phyloP scores from a whole-genome alignment of 768 basidiomycete genomes.

The Coprinopsis sp. region DNA sequence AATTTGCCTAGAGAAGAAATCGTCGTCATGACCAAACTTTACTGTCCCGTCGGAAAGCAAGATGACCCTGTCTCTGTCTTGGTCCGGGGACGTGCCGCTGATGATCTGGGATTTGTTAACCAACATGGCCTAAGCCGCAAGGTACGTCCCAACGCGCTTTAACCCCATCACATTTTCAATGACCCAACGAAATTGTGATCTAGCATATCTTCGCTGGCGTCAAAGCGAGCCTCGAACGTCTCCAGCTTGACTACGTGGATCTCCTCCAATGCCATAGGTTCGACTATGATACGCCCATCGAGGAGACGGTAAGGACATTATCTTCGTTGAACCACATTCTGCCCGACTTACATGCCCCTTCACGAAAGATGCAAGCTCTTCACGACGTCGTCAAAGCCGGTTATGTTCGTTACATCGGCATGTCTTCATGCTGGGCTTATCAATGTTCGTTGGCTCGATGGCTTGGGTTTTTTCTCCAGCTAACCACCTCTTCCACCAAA shows the following conservation, averaged over 20 bases:
- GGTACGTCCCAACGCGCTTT: conserved; percentile 11
- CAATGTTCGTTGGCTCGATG: conserved; percentile 36
- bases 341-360: background rate
- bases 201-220: conserved; percentile 73
- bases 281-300: conserved; percentile 53
- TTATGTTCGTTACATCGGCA: conserved; percentile 57
- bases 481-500: conserved; percentile 12
- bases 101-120: conserved; percentile 50
- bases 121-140: conserved; percentile 41
- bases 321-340: background rate
- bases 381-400: conserved; percentile 66
- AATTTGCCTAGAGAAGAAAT: conserved; percentile 69
- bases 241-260: conserved; percentile 76
- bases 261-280: conserved; percentile 68
- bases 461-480: background rate
- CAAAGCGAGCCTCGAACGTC: conserved; percentile 55
- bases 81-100: conserved; percentile 19
- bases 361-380: conserved; percentile 57
- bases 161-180: conserved; percentile 12
- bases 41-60: conserved; percentile 25
- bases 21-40: conserved; percentile 72
- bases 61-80: conserved; percentile 7
- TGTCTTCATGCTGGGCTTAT: conserved; percentile 52
- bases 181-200: background rate
- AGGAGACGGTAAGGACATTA: conserved; percentile 38